phyloP scores from a whole-genome alignment of 129 eudicot species.

The Tanacetum coccineum region DNA sequence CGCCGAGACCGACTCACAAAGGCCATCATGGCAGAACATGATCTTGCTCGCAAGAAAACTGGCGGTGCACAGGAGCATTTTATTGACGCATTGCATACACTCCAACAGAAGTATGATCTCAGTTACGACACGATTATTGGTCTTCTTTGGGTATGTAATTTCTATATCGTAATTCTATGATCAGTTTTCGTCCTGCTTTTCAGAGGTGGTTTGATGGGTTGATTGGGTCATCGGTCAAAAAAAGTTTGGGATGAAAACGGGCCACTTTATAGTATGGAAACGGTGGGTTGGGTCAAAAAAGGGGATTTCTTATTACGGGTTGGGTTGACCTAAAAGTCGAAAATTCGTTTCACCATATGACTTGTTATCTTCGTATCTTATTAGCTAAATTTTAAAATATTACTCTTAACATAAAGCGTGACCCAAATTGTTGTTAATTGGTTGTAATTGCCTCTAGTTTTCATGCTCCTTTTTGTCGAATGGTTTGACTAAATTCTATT shows the following conservation, averaged over 20 bases:
- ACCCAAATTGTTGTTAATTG: not conserved
- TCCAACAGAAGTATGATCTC: slow-evolving; percentile 71
- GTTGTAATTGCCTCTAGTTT: not conserved
- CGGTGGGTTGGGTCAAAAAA: not conserved
- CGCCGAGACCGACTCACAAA: slow-evolving; percentile 57
- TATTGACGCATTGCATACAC: slow-evolving; percentile 86
- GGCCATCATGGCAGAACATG: slow-evolving; percentile 80
- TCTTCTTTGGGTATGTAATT: slow-evolving; percentile 73
- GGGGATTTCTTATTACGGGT: no score
- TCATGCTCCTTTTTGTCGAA: not conserved
- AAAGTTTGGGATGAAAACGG: no score
- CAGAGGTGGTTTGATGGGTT: not conserved
- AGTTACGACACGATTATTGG: slow-evolving; percentile 83
- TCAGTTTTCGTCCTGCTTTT: no score
- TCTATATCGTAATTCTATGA: not conserved
- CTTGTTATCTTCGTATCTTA: no score
- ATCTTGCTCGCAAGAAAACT: slow-evolving; percentile 48
- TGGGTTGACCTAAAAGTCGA: no score
- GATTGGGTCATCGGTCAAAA: not conserved
- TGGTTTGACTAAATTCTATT: slow-evolving; percentile 5
- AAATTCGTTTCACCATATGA: no score
- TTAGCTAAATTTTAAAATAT: no score
- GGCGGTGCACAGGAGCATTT: slow-evolving; percentile 76
- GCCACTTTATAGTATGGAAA: no score
- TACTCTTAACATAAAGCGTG: no score